Conservation (phyloP, 148 eudicot species). For the Gaultheria prostrata region DNA sequence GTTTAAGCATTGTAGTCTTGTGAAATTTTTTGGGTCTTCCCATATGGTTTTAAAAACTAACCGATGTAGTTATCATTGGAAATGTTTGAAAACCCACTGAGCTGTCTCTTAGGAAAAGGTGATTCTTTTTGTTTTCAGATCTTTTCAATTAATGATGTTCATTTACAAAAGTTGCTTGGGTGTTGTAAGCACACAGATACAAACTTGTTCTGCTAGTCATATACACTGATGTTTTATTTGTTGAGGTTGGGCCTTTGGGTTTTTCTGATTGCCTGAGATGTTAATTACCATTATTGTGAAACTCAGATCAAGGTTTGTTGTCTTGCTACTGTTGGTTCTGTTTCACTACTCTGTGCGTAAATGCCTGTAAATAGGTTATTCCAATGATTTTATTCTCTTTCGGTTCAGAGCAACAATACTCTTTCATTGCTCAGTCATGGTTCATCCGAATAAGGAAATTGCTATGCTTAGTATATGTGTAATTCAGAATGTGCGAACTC, state of each 20-base stretch:
- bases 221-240: background rate
- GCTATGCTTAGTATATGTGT: background rate
- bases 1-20: background rate
- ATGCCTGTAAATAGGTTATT: background rate
- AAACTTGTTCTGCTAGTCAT: background rate
- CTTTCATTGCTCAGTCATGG: too few species aligned
- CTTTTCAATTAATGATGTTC: background rate
- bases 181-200: background rate
- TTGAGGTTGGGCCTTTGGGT: background rate
- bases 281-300: background rate
- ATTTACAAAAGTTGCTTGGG: background rate
- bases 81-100: too few species aligned
- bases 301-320: background rate
- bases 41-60: too few species aligned
- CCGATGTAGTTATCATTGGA: too few species aligned
- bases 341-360: background rate
- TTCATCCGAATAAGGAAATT: background rate
- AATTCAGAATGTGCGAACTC: background rate
- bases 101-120: background rate
- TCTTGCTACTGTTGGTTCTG: background rate
- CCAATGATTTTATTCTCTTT: background rate
- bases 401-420: background rate
- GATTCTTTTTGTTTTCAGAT: background rate
- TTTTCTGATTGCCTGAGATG: background rate
- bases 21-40: too few species aligned